Evolutionary conservation across 2,329 filamentous ascomycete genomes (phyloP), one percentile per base, ranked within the genome.

Genomic region (Plectosphaerella plurivora): DNA sequence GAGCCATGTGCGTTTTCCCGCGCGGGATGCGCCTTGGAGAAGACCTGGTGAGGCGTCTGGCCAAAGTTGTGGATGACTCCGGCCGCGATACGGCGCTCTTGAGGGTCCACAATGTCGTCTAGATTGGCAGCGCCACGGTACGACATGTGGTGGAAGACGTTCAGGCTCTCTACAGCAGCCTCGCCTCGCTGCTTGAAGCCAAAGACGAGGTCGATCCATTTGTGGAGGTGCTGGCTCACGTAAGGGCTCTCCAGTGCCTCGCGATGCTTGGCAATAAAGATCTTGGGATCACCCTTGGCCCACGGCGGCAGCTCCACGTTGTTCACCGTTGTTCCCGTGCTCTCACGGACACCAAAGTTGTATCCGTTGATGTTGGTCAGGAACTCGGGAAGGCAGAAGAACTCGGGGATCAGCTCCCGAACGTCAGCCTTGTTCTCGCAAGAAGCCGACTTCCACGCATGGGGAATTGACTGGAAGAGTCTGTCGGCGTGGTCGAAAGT

Each of bases 41-140:
- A 99, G 15, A 97, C 88, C 67, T 99, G 95, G 61, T 95, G 89
- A 2, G 95, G 94, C 2, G 95, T 99, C 68, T 99, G 94, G 1
- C 94, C 94, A 68, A 99, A 99, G 61, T 97, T 97, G 70, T 99
- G 93, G 61, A 99, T 97, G 60, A 97, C 96, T 35, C 91, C 91
- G 51, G 96, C 97, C 1, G 91, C 93, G 5, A 93, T 89, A 7
- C 91, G 77, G 44, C 91, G 82, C 68, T 97, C 92, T 52, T 93
- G 84, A 1, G 89, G 88, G 64, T 97, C 93, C 8, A 87, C 84
- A 55, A 99, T 97, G 50, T 85, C 86, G 67, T 99, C 94, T 5
- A 99, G 75, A 66, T 99, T 90, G 58, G 89, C 95, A 3, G 93
- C 91, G 7, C 94, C 95, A 55, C 92, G 89, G 64, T 99, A 99